Conservation (phyloP, 257 asterid species). For the Fraxinus pennsylvanica region DNA sequence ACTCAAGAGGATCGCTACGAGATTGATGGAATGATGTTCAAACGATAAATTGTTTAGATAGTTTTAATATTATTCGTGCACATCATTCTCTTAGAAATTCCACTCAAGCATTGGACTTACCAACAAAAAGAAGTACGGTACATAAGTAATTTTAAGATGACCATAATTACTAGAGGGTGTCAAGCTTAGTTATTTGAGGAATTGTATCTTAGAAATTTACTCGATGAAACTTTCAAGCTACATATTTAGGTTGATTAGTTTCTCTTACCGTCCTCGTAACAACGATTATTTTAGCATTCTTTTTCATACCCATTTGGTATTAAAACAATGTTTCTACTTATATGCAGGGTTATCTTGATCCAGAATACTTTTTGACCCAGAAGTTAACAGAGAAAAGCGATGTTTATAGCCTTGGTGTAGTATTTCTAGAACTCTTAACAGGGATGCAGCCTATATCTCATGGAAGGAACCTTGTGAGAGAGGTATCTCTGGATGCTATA, state of each 20-base stretch:
- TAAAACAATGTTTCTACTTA: constrained; percentile 20
- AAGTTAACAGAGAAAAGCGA: constrained; percentile 85
- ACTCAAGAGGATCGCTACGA: too few relatives aligned
- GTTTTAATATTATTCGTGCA: too few relatives aligned
- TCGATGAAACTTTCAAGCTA: neutral
- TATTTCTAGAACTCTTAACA: constrained; percentile 63
- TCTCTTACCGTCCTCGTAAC: neutral
- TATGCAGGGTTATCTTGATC: constrained; percentile 84
- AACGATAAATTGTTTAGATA: too few relatives aligned
- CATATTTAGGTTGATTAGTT: neutral
- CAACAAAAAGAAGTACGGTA: too few relatives aligned
- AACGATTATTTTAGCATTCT: neutral
- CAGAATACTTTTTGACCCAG: constrained; percentile 74
- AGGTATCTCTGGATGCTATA: constrained; percentile 42
- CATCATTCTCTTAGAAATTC: too few relatives aligned
- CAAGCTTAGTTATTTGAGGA: too few relatives aligned
- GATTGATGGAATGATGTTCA: too few relatives aligned
- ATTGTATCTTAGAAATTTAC: too few relatives aligned
- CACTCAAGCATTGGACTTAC: too few relatives aligned
- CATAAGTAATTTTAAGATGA: too few relatives aligned
- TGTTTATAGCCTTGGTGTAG: constrained; percentile 42
- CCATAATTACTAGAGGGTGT: too few relatives aligned
- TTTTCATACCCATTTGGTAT: neutral
- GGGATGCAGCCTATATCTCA: constrained; percentile 84
- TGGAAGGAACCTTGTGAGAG: constrained; percentile 83